phyloP scores from a whole-genome alignment of 768 basidiomycete species.

The Amanita pseudoporphyria region DNA sequence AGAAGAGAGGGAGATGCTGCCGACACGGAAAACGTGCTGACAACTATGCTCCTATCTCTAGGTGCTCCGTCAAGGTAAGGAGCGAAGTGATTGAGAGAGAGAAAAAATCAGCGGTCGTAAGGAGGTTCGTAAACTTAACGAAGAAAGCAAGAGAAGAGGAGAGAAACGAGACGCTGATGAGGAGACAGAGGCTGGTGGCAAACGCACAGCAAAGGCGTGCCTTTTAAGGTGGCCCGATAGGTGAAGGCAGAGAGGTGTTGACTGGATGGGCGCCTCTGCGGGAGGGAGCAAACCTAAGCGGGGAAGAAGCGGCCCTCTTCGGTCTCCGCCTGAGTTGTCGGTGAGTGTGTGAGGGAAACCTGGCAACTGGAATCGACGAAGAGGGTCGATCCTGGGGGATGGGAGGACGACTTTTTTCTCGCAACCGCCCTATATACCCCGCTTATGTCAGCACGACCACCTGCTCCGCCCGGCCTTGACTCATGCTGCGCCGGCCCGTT shows the following conservation, averaged over 20 bases:
- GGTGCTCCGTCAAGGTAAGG: constrained; percentile 27
- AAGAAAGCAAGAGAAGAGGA: constrained; percentile 18
- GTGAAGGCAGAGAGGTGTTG: constrained; percentile 20
- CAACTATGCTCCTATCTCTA: constrained; percentile 33
- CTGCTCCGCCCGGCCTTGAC: neutral
- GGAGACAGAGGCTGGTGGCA: constrained; percentile 37
- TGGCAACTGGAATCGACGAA: constrained; percentile 39
- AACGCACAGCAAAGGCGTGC: constrained; percentile 93
- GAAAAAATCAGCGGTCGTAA: constrained; percentile 51
- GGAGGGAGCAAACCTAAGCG: constrained; percentile 8
- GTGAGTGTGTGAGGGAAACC: constrained; percentile 25
- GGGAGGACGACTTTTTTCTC: constrained; percentile 21
- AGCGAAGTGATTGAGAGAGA: constrained; percentile 21
- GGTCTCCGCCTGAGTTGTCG: constrained; percentile 31
- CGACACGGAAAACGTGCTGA: constrained; percentile 32
- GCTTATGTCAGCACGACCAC: constrained; percentile 20
- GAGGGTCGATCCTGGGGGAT: constrained; percentile 39
- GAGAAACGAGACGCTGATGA: constrained; percentile 26
- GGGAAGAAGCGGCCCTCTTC: constrained; percentile 30
- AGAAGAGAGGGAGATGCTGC: constrained; percentile 33
- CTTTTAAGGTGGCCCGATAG: constrained; percentile 48
- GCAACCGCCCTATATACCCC: constrained; percentile 17
- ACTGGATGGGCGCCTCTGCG: constrained; percentile 21
- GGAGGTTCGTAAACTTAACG: constrained; percentile 51
- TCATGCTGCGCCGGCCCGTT: neutral